Evolutionary conservation across 768 basidiomycete genomes (phyloP), one percentile per base, ranked within the genome.

Genomic region (Strobilomyces echinocephalus): DNA sequence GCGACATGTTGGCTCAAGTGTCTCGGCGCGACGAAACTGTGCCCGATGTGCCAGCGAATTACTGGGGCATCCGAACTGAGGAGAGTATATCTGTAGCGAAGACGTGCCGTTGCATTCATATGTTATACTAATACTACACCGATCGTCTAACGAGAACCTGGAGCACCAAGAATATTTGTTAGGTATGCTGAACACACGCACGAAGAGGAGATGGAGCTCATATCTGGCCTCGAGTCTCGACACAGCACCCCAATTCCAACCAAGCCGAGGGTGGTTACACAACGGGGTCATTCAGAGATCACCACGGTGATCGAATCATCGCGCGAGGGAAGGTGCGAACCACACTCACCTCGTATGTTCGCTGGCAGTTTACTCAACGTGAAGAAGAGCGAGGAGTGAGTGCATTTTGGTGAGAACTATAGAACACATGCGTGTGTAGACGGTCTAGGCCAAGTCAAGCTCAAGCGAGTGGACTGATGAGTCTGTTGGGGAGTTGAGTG

Each of bases 401-500:
- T 50, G 49, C 52, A 57, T 57, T 65, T 43, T 33, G 46, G 39
- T 28, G 55, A 39, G 50, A 36, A 71, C 61, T 67, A 70, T 63
- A 63, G 54, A 56, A 51, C 64, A 66, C 62, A 71, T 53, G 48
- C 8, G 46, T 49, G 54, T 43, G 28, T 31, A 58, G 66, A 57
- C 54, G 48, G 58, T 57, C 54, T 63, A 55, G 49, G 35, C n/a
- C 43, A 7, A 47, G 51, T 11, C 30, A 10, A 16, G 60, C 36
- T 84, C 71, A 97, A 66, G 94, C 94, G 62, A 95, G 83, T 21
- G 94, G 93, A 69, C 91, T 95, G 73, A 97, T 90, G 66, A 97
- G 81, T 75, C 94, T 97, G 64, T 26, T 49, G 9, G 34, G 9
- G 43, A 43, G 47, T 16, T 59, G 55, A 56, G 58, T 5, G 5